Conservation (phyloP, 371 early-diverging fungal genomes). For the Mortierella sp. region DNA sequence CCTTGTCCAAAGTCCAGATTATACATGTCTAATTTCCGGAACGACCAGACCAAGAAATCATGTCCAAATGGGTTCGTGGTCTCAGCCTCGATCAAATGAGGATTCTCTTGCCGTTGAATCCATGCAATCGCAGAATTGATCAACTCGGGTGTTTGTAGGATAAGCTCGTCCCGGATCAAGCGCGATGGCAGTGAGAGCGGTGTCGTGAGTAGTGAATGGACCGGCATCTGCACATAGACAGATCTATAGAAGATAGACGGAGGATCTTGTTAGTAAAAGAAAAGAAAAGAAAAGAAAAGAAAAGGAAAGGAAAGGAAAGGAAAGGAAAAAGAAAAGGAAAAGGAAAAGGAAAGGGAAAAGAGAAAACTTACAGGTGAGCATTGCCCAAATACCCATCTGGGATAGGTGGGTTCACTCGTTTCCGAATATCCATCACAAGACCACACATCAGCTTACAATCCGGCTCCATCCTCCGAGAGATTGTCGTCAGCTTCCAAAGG, state of each 20-base stretch:
- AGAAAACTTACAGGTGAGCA: constrained; percentile 47
- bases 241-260: constrained; percentile 14
- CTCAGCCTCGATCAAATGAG: constrained; percentile 45
- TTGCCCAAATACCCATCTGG: constrained; percentile 47
- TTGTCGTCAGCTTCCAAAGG: constrained; percentile 51
- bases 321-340: not conserved
- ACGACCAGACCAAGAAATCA: constrained; percentile 51
- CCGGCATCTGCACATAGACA: constrained; percentile 50
- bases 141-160: constrained; percentile 46
- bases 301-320: not conserved
- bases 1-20: constrained; percentile 45
- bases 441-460: constrained; percentile 53
- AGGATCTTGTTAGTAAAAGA: not conserved
- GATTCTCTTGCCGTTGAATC: constrained; percentile 47
- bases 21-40: constrained; percentile 44
- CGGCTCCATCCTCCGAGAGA: constrained; percentile 46
- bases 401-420: constrained; percentile 23
- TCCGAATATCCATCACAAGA: constrained; percentile 46
- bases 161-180: constrained; percentile 39
- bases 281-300: not conserved
- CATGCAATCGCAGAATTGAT: constrained; percentile 41
- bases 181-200: constrained; percentile 48
- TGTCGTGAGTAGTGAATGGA: constrained; percentile 47
- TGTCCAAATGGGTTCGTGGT: constrained; percentile 45
- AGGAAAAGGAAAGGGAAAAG: too few relatives aligned